Evolutionary conservation across 148 eudicot species (phyloP), one percentile per base, ranked within the genome.

Genomic region (Amaranthus palmeri): DNA sequence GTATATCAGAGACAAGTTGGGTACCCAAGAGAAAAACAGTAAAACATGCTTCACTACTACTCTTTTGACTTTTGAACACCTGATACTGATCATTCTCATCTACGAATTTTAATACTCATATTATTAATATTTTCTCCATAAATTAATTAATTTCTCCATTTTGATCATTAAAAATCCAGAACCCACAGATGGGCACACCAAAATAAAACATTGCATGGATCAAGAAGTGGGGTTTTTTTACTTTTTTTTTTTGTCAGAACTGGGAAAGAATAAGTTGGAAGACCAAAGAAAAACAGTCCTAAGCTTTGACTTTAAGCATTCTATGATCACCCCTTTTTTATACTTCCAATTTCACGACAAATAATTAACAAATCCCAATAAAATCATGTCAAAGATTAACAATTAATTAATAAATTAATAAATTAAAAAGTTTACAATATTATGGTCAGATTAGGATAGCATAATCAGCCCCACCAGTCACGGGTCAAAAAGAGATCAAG

Each of bases 221-320:
- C 70, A 74, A 77, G 66, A 64, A 71, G 66, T 71, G 70, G 62
- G 79, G 67, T 64, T 25, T 25, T 25, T 25, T 25, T 25, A 25
- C 36, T 25, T 25, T 25, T 25, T 25, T 25, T 25, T 25, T 25
- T 25, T 25, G 81, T 78, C 81, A 74, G 81, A 73, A 53, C 14
- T 44, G 6, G 41, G 69, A 78, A 73, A 58, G 81, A 73, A 78
- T 74, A 78, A 78, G 70, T 73, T 78, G 81, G 77, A 78, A 72
- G 54, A 71, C 71, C 80, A 44, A 77, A 67, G 69, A 77, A 73
- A 71, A 59, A 72, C 62, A 60, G 41, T 15, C 64, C 68, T 25
- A 67, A 52, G 73, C 57, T 69, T 78, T 78, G 76, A 78, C 81
- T 78, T 72, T 67, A 36, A 49, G 40, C 59, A 53, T 63, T 5